Percentiles rank a stretch among this genome's conserved stretches.
These are phyloP conservation scores for Euphrasia confusa DNA, from an alignment of 257 asterid genomes.

Conservation along the genomic window DNA sequence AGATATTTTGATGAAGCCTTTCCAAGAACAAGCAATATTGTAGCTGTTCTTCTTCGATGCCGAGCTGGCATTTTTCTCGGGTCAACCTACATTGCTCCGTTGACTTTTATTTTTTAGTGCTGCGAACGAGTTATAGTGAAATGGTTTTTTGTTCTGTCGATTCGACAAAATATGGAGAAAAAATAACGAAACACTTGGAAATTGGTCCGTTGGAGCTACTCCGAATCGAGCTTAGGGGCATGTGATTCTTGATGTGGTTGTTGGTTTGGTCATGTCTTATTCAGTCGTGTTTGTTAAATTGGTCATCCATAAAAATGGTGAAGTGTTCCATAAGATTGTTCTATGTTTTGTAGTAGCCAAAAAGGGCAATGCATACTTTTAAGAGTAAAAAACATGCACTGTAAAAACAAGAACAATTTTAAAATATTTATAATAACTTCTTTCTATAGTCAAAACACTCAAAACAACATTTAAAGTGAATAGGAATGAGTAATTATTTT, in stretches of 20 bases:
- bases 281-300: background rate
- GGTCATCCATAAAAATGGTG: background rate
- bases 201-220: too few relatives aligned
- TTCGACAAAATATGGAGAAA: too few relatives aligned
- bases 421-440: too few relatives aligned
- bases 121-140: background rate
- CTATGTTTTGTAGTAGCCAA: background rate
- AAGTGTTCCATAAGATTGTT: background rate
- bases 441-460: too few relatives aligned
- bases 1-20: conserved; percentile 2
- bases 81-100: background rate
- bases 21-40: conserved; percentile 15
- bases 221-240: too few relatives aligned
- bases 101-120: conserved; percentile 12
- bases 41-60: conserved; percentile 16
- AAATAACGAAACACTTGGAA: background rate
- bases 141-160: background rate
- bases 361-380: background rate
- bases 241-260: background rate
- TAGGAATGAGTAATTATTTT: background rate
- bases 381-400: background rate
- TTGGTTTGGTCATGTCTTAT: background rate
- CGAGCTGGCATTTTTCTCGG: conserved; percentile 20
- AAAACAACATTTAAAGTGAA: too few relatives aligned
- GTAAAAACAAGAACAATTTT: background rate